Evolutionary conservation across 306 rosid species (phyloP), one percentile per base, ranked within the genome.

Genomic region (Vachellia pachyceras): DNA sequence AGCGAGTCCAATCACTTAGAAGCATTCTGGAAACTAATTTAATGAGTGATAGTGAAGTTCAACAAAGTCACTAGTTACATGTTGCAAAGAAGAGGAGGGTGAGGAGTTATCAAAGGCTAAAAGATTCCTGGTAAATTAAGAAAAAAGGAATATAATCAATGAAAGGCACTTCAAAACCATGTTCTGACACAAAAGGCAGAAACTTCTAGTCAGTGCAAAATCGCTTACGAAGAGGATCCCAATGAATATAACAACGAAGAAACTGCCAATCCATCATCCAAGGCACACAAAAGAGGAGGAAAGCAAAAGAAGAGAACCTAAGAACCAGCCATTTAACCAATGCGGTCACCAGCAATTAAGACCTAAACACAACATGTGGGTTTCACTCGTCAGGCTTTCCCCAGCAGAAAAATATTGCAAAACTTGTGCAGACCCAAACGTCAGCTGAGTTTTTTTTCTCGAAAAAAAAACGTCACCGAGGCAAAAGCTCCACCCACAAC

Each of bases 311-410:
- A 5, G 14, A 61, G 41, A 61, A 9, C 41, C 68, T 5, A 61
- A 25, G 18, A 13, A 61, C 18, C 40, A 61, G 40, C 17, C 68
- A 61, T 61, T 29, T 61, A 61, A 29, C 36, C 63, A 55, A 61
- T 29, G 41, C 54, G 0, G 6, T 13, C 54, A 13, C 4, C 2
- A 13, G 17, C 39, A 61, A 11, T 29, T 3, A 39, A 68, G 67
- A 54, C 23, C 12, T 17, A 50, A 13, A 52, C 47, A 69, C n/a
- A 64, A 77, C 65, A 77, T 47, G 49, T 61, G 65, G 73, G 1
- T 52, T 20, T 45, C 14, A 55, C 52, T 10, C 49, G 10, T 18
- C 72, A n/a, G n/a, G 35, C 36, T 77, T 42, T 77, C 54, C 54
- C 39, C 33, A 23, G 55, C 17, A 39, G 3, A 49, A 42, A 61